Base-by-base conservation (phyloP, 352 stramenopile species). In the Phytophthora lateralis region DNA sequence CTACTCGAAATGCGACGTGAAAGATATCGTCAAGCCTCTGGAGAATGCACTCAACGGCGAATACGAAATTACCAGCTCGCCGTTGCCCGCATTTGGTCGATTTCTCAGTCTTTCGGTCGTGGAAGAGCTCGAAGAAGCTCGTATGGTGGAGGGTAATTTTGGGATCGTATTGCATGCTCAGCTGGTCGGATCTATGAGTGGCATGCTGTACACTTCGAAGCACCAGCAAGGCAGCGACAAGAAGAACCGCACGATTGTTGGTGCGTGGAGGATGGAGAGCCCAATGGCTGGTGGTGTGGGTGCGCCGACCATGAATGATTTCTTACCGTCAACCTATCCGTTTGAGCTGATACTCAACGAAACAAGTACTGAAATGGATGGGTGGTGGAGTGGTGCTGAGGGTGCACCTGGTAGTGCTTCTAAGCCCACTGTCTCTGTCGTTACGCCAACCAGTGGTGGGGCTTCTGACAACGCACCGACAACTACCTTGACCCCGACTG, bases 351-450 rank as follows among this genome's bases (percentile, higher is more conserved):
- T 56, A 2, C 21, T 93, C 5, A 88, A 86, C 26, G 80, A 88
- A 0, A 35, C 38, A 20, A 60, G 44, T 8, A 86, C 73, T 3
- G 75, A 94, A 47, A 38, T 93, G 35, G 69, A 91, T 53, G 85
- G 85, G 4, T 95, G 85, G 85, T 95, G 84, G 83, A 89, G 82
- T 53, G 78, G 76, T 2, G 55, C 62, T 0, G 83, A 91, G 12
- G 69, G 75, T 20, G 14, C 45, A 4, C 43, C 63, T 38, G 54
- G 60, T 7, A 72, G 47, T 48, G 55, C 51, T 44, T 48, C 53
- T 6, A 64, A 56, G 21, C 45, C 65, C 10, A 52, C 46, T 11
- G 43, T 65, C 7, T 71, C 64, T 27, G 50, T 58, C 14, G 49
- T 62, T 27, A 63, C 58, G 2, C 48, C 57, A 45, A 44, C 56